Conservation (phyloP, 768 basidiomycete genomes). For the Pleurotus cornucopiae region DNA sequence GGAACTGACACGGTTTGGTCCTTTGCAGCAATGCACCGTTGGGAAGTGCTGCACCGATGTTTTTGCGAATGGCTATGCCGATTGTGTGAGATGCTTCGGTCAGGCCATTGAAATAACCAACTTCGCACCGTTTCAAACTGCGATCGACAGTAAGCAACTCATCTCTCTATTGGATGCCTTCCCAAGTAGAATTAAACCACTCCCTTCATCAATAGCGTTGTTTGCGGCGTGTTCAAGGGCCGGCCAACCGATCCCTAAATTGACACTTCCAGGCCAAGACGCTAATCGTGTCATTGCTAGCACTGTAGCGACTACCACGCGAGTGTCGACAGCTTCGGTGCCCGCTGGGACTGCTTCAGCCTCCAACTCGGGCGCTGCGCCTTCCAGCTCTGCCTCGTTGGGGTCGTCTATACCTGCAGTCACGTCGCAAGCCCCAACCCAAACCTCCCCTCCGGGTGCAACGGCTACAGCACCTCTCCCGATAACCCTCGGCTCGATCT, state of each 20-base stretch:
- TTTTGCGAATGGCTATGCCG: constrained; percentile 5
- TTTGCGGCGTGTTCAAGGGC: constrained; percentile 6
- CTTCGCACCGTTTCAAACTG: background rate
- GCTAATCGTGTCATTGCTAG: constrained; percentile 22
- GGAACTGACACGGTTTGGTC: background rate
- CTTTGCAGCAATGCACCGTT: constrained; percentile 3
- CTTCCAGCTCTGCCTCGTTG: background rate
- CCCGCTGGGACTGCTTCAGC: background rate
- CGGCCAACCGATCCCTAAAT: constrained; percentile 14
- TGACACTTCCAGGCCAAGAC: constrained; percentile 30
- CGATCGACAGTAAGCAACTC: constrained; percentile 3
- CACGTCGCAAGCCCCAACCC: background rate
- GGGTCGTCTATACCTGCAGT: background rate
- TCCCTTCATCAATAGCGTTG: background rate
- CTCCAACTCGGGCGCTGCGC: background rate
- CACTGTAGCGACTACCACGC: constrained; percentile 18
- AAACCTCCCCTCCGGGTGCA: background rate
- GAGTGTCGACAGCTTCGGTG: constrained; percentile 24
- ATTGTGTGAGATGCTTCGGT: constrained; percentile 5
- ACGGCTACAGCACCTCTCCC: background rate
- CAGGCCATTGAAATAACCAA: constrained; percentile 1
- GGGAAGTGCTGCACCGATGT: background rate
- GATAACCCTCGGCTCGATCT: background rate
- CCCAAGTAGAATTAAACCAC: background rate
- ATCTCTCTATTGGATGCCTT: background rate